Base-by-base conservation (phyloP, 495 filamentous ascomycete species). In the Niebla homalea region DNA sequence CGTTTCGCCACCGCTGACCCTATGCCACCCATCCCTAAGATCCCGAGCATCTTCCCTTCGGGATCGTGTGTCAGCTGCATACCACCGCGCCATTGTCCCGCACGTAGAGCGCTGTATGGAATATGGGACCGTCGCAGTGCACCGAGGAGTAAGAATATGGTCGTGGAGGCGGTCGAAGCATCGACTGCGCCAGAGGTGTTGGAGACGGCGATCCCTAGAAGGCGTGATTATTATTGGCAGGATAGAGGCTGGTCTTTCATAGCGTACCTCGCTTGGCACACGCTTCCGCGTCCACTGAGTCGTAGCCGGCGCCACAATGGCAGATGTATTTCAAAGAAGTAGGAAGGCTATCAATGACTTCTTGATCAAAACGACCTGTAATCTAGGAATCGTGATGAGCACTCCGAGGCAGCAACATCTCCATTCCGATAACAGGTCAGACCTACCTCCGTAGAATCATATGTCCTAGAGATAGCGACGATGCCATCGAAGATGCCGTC, bases 21-120 rank as follows among this genome's bases (percentile, higher is more conserved):
- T 47, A 93, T 93, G 35, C 87, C 87, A 23, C 88, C 88, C 76
- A 89, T 89, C 1, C 88, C 88, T 56, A 92, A 74, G 56, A 94
- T 80, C 18, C 87, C 87, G 0, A 93, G 72, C 0, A 74, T 67
- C 61, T 89, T 89, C 14, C 74, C 76, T 51, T 79, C 68, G 7
- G 87, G 87, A 56, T 86, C 83, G 52, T 76, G 78, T 25, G 77
- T 79, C 18, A 82, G 65, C 6, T 69, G 68, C 53, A 74, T 60
- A 25, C 69, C 57, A 40, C 76, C 69, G 40, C 67, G 68, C 73
- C 72, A 80, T 59, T 73, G 59, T 54, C 81, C 82, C 37, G 71
- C 65, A 5, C 83, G 73, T 14, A 87, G 67, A 18, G 81, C 73
- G 42, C 71, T 61, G 41, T 78, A 70, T 2, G 81, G 78, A 26